These are phyloP conservation scores for Epichloe gansuensis DNA, from an alignment of 2,329 filamentous ascomycete genomes.

Conservation along the genomic window DNA sequence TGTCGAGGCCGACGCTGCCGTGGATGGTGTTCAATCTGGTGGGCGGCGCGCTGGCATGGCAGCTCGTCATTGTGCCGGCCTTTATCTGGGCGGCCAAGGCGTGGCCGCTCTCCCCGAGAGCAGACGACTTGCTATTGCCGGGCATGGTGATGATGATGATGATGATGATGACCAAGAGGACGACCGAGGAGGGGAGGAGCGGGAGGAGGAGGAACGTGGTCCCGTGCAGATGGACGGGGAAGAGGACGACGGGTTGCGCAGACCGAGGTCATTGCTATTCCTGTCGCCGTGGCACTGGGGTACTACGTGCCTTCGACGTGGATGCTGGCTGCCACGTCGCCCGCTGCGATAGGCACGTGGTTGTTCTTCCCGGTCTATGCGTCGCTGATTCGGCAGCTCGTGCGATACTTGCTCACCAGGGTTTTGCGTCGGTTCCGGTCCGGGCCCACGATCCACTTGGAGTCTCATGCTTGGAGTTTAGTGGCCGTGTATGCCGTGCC, in stretches of 20 bases:
- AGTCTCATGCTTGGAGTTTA: constrained; percentile 27
- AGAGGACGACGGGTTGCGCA: constrained; percentile 19
- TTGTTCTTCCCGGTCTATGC: constrained; percentile 41
- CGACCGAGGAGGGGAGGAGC: constrained; percentile 12
- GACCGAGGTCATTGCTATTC: constrained; percentile 46
- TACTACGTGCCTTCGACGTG: constrained; percentile 33
- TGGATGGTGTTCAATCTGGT: constrained; percentile 38
- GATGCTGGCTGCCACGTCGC: constrained; percentile 27
- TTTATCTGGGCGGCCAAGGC: constrained; percentile 32
- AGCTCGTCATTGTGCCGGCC: constrained; percentile 37
- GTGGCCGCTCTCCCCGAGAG: constrained; percentile 11
- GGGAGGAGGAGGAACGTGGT: not conserved
- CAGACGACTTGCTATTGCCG: not conserved
- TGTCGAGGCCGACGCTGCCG: constrained; percentile 25
- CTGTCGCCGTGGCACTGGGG: constrained; percentile 34
- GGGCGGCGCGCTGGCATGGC: constrained; percentile 39
- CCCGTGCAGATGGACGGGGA: not conserved
- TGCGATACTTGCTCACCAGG: constrained; percentile 17
- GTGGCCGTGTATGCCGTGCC: constrained; percentile 33
- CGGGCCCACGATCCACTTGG: constrained; percentile 27
- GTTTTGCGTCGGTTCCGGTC: constrained; percentile 15
- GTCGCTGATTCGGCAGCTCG: constrained; percentile 26
- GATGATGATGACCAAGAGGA: constrained; percentile 1
- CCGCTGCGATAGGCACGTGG: constrained; percentile 31
- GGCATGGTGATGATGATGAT: not conserved